These are phyloP conservation scores for Diaporthe humulicola DNA, from an alignment of 2,329 filamentous ascomycete genomes.

Conservation along the genomic window DNA sequence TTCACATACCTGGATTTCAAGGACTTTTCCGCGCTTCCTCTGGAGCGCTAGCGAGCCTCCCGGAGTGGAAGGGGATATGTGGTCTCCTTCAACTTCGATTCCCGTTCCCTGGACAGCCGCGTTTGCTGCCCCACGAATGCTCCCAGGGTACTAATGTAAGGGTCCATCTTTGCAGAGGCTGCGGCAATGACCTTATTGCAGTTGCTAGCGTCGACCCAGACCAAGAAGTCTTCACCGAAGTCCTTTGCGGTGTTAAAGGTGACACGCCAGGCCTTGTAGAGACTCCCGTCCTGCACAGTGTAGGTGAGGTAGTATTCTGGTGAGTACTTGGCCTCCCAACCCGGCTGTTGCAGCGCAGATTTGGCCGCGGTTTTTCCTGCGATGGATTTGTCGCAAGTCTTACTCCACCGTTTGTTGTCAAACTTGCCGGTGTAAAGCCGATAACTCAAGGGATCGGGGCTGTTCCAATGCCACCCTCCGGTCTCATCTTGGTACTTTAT, in stretches of 20 bases:
- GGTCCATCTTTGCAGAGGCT: neutral
- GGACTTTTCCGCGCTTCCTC: neutral
- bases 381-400: fast-evolving
- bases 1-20: too few species aligned
- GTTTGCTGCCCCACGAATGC: too few species aligned
- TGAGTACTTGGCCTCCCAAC: too few species aligned
- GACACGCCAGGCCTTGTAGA: neutral
- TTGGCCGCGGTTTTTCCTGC: neutral
- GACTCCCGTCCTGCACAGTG: neutral
- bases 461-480: too few species aligned
- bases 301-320: neutral
- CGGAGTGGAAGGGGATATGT: too few species aligned
- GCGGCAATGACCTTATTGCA: neutral
- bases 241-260: neutral
- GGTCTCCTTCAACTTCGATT: fast-evolving
- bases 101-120: neutral
- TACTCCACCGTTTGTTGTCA: neutral
- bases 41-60: too few species aligned
- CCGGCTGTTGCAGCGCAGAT: neutral
- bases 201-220: neutral
- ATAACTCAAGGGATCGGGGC: too few species aligned
- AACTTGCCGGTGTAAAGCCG: neutral
- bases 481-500: neutral
- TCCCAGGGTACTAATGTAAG: neutral
- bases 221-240: neutral